phyloP scores from a whole-genome alignment of 2,329 filamentous ascomycete species.

The Didymella exigua region DNA sequence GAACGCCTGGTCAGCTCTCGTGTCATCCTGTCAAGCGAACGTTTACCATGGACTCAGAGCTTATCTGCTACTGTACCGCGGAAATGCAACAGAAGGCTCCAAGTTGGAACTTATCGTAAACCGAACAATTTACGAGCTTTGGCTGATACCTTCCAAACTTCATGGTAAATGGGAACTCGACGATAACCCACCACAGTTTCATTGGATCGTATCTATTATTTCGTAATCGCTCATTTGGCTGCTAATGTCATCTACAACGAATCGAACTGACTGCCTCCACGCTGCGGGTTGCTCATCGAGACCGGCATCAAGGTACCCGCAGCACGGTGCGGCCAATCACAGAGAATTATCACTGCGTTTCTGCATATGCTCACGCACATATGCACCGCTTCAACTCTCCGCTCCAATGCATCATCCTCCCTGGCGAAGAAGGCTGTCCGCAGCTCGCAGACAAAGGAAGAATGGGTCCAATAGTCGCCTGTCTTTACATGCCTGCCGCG shows the following conservation, averaged over 20 bases:
- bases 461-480: neutral
- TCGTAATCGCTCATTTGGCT: conserved; percentile 1
- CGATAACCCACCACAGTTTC: neutral
- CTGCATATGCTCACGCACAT: neutral
- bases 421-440: neutral
- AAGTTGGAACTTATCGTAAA: neutral
- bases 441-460: neutral
- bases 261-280: conserved; percentile 1
- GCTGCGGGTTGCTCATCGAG: neutral
- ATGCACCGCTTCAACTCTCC: neutral
- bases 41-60: neutral
- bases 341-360: neutral
- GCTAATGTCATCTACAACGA: conserved; percentile 8
- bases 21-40: neutral
- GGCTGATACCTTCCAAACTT: neutral
- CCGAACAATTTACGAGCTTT: neutral
- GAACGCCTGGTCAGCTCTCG: neutral
- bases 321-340: neutral
- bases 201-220: neutral
- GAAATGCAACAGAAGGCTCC: neutral
- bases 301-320: neutral
- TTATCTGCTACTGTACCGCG: neutral
- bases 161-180: neutral
- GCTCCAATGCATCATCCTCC: neutral
- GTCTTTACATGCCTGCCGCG: conserved; percentile 31